Evolutionary conservation across 2,329 filamentous ascomycete species (phyloP).

Genomic region (Exserohilum turcica): DNA sequence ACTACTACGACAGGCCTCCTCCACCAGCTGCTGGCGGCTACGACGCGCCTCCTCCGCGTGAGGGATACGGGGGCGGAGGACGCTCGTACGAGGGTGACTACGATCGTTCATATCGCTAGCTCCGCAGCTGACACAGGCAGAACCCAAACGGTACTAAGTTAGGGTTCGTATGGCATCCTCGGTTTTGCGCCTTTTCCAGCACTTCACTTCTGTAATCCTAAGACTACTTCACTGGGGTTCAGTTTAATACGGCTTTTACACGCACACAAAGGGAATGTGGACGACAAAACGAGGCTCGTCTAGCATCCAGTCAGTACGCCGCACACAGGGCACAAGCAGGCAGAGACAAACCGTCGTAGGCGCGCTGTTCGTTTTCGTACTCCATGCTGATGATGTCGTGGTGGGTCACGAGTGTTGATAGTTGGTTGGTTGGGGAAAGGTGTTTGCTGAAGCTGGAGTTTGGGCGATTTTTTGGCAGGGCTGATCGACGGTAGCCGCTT

Average conservation of each 20-base stretch:
- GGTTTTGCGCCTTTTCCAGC: constrained; percentile 34
- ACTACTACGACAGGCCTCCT: constrained; percentile 61
- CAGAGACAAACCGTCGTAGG: constrained; percentile 66
- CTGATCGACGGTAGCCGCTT: constrained; percentile 40
- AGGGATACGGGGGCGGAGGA: constrained; percentile 44
- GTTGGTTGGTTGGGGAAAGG: constrained; percentile 25
- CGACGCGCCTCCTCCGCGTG: constrained; percentile 46
- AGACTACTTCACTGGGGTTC: constrained; percentile 43
- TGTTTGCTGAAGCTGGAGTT: constrained; percentile 28
- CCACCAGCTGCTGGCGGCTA: constrained; percentile 43
- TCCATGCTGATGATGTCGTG: constrained; percentile 60
- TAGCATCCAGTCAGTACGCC: constrained; percentile 36
- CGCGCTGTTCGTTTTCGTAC: constrained; percentile 69
- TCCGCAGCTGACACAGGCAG: constrained; percentile 41
- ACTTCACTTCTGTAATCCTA: constrained; percentile 45
- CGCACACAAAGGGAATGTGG: constrained; percentile 40
- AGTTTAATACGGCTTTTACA: constrained; percentile 47
- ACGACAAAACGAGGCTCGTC: constrained; percentile 61
- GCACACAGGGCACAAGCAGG: constrained; percentile 10
- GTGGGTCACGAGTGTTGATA: constrained; percentile 28
- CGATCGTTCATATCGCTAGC: constrained; percentile 52
- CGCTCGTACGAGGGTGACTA: constrained; percentile 52
- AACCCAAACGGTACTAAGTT: constrained; percentile 46
- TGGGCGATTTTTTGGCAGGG: constrained; percentile 39
- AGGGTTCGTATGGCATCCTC: constrained; percentile 32